These are phyloP conservation scores for Dictyostelium brefeldianum DNA, from an alignment of 78 protist genomes.

Conservation along the genomic window DNA sequence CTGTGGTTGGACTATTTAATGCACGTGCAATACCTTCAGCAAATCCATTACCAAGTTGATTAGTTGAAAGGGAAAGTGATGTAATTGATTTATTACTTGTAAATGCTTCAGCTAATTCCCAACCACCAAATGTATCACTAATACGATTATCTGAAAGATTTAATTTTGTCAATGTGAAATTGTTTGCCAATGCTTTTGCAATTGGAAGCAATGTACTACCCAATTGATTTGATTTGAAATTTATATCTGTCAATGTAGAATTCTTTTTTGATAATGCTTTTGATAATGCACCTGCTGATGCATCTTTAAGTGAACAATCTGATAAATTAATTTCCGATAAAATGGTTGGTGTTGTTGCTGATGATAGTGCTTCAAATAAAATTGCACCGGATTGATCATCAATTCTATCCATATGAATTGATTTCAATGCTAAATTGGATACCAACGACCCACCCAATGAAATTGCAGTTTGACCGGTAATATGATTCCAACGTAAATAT, in stretches of 20 bases:
- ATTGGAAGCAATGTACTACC: constrained; percentile 2
- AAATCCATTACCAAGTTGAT: constrained; percentile 35
- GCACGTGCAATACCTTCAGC: constrained; percentile 25
- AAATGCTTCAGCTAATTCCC: constrained; percentile 29
- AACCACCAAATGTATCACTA: constrained; percentile 21
- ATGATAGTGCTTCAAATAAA: neutral
- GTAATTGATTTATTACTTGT: constrained; percentile 3
- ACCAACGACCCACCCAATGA: neutral
- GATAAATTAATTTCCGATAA: constrained; percentile 26
- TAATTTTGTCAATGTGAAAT: constrained; percentile 24
- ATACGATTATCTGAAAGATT: constrained; percentile 67
- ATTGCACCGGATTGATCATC: constrained; percentile 34
- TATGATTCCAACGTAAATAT: constrained; percentile 42
- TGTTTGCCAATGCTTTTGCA: neutral
- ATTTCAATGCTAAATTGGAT: constrained; percentile 10
- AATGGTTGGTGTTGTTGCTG: neutral
- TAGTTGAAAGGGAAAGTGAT: constrained; percentile 44
- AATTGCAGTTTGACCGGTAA: constrained; percentile 23
- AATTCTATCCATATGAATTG: constrained; percentile 40
- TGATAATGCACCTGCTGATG: constrained; percentile 23
- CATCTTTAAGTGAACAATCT: constrained; percentile 15
- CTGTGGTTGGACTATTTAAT: neutral
- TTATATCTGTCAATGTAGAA: constrained; percentile 5
- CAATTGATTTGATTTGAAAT: constrained; percentile 36
- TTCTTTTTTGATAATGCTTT: neutral